Evolutionary conservation across 176 grass and related monocot species (phyloP), one percentile per base, ranked within the genome.

Genomic region (Triticum monococcum): DNA sequence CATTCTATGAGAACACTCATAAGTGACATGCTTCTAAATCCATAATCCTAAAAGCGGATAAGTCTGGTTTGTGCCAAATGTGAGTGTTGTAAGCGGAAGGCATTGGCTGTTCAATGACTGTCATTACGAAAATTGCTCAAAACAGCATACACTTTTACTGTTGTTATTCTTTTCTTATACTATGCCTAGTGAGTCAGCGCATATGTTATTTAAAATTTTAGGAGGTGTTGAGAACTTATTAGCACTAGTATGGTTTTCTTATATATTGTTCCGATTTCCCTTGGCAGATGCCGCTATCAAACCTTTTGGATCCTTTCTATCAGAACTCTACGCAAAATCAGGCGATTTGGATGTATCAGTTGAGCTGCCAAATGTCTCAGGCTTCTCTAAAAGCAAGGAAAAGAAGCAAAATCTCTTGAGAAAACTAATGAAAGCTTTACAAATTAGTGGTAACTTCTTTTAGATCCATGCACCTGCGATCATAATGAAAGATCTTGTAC

Each of bases 271-370:
- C 62, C 35, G 17, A 73, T 64, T 87, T 87, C 75, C 79, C 45
- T 79, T 77, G 52, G 81, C 83, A 98, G 93, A 83, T 84, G 81
- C 76, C 72, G 73, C 50, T 70, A 88, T 96, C 30, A 82, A 77
- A 83, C 90, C 96, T 33, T 98, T 96, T 92, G 96, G 93, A 82
- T 98, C 96, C 66, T 98, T 95, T 89, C 40, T 92, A 84, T 95
- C 96, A 24, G 81, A 95, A 38, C 93, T 98, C 64, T 98, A 98
- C 41, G 78, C 88, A 25, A 96, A 94, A 85, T 95, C 91, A 69
- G 93, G 96, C 11, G 96, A 98, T 84, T 88, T 98, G 86, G 96
- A 98, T 87, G 74, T 98, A 69, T 98, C 96, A 40, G 71, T 98
- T 75, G 76, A 92, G 72, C 79, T 89, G 37, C 1, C 66, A 13